These are phyloP conservation scores for Veloboletus limbatus DNA, from an alignment of 1,284 basidiomycete genomes.

Conservation along the genomic window DNA sequence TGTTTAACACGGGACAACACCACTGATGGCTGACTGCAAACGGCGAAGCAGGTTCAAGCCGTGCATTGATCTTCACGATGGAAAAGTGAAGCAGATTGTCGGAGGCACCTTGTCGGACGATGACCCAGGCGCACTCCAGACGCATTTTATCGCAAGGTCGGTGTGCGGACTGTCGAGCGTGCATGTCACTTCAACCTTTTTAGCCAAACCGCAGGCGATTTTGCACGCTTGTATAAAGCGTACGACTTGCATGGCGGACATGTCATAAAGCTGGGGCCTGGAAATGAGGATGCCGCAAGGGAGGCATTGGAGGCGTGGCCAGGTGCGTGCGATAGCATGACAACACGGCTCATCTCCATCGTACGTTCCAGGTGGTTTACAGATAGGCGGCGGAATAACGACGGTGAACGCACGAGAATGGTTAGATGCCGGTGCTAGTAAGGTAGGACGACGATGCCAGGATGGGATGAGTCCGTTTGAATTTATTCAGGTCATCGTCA, in stretches of 20 bases:
- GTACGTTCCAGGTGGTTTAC: constrained; percentile 58
- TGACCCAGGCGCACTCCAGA: constrained; percentile 65
- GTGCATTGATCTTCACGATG: constrained; percentile 96
- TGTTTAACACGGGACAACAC: not conserved
- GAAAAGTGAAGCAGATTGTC: constrained; percentile 97
- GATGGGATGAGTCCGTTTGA: constrained; percentile 7
- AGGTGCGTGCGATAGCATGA: constrained; percentile 39
- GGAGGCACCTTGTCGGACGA: constrained; percentile 85
- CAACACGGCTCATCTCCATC: constrained; percentile 6
- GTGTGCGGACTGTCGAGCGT: constrained; percentile 27
- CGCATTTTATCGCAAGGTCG: constrained; percentile 91
- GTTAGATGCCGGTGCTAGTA: constrained; percentile 88
- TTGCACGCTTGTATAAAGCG: constrained; percentile 75
- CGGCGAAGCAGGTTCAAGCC: constrained; percentile 68
- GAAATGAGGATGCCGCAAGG: constrained; percentile 85
- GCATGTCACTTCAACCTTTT: constrained; percentile 6
- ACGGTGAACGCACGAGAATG: constrained; percentile 80
- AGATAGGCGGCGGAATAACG: constrained; percentile 93
- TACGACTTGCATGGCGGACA: constrained; percentile 83
- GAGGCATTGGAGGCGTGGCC: constrained; percentile 86
- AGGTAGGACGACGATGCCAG: constrained; percentile 51
- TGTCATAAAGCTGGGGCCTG: constrained; percentile 93
- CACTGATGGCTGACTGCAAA: constrained; percentile 21
- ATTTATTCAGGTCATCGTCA: constrained; percentile 82
- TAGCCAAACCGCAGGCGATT: constrained; percentile 81